phyloP scores from a whole-genome alignment of 148 eudicot species.

The Mesembryanthemum crystallinum region DNA sequence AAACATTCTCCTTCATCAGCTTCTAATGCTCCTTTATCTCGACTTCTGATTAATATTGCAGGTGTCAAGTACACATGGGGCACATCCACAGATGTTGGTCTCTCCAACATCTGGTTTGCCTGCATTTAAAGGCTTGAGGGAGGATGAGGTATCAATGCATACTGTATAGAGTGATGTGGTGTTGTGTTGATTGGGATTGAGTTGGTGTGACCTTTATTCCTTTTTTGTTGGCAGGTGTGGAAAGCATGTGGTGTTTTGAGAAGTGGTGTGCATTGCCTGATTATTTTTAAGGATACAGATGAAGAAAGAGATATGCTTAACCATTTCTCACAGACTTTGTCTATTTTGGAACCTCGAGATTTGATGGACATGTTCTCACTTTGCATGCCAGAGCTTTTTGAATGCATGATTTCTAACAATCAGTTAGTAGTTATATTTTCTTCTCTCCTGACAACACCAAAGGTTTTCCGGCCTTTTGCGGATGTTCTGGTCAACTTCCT shows the following conservation, averaged over 20 bases:
- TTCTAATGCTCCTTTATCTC: slow-evolving; percentile 10
- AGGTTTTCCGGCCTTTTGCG: slow-evolving; percentile 84
- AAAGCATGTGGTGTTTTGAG: slow-evolving; percentile 93
- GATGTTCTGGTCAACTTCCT: slow-evolving; percentile 94
- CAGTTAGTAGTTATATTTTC: slow-evolving; percentile 85
- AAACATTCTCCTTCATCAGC: background rate
- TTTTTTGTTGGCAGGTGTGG: slow-evolving; percentile 55
- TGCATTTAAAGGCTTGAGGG: slow-evolving; percentile 88
- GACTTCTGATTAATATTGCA: slow-evolving; percentile 29
- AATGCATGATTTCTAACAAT: slow-evolving; percentile 88
- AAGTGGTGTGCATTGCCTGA: slow-evolving; percentile 95
- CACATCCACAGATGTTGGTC: slow-evolving; percentile 71
- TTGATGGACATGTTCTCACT: slow-evolving; percentile 97
- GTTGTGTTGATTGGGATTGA: slow-evolving; percentile 3
- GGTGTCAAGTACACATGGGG: slow-evolving; percentile 79
- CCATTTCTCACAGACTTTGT: slow-evolving; percentile 81
- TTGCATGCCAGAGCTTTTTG: slow-evolving; percentile 97
- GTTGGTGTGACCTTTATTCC: background rate
- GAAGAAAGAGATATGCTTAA: slow-evolving; percentile 95
- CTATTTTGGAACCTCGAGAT: slow-evolving; percentile 94
- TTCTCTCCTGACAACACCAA: slow-evolving; percentile 62
- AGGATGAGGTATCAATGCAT: slow-evolving; percentile 82
- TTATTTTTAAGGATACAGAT: slow-evolving; percentile 85
- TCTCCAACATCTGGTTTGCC: slow-evolving; percentile 57
- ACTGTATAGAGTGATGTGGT: background rate